A percentile compares a stretch with the other conserved stretches of the same genome.
phyloP scores from a whole-genome alignment of 805 yeast species.

The Wilhelminamyces savonicus region DNA sequence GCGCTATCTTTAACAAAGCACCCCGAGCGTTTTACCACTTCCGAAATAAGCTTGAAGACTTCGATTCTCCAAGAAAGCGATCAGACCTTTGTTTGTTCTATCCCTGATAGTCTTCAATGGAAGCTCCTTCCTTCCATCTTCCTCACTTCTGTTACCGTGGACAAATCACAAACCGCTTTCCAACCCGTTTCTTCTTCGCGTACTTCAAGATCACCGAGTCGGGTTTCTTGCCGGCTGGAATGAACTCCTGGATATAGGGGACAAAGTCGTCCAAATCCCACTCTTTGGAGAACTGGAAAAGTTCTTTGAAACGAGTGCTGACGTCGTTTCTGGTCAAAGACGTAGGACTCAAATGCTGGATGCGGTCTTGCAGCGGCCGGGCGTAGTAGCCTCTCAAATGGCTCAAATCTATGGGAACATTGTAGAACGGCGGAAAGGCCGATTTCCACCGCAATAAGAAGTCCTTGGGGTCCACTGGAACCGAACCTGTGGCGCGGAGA shows the following conservation, averaged over 20 bases:
- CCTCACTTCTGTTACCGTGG: no score
- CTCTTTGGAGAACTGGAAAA: constrained; percentile 22
- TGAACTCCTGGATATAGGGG: constrained; percentile 23
- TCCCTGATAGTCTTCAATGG: no score
- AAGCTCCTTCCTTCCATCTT: no score
- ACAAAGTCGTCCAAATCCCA: constrained; percentile 37
- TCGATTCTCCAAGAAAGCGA: no score
- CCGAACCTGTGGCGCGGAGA: constrained; percentile 20
- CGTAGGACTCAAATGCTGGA: constrained; percentile 48
- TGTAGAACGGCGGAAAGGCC: constrained; percentile 56
- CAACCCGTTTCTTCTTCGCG: constrained; percentile 28
- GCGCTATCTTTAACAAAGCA: no score
- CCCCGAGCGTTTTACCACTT: no score
- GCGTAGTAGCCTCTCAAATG: constrained; percentile 52
- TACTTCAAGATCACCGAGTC: constrained; percentile 33
- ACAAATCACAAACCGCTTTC: constrained; percentile 25
- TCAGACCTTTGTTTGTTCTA: no score
- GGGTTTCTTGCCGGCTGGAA: constrained; percentile 31
- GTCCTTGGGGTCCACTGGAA: constrained; percentile 37
- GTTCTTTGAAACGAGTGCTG: constrained; percentile 19
- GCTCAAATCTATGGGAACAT: constrained; percentile 49
- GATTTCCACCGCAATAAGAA: constrained; percentile 61
- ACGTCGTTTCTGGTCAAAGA: constrained; percentile 10
- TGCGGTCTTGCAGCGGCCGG: constrained; percentile 35
- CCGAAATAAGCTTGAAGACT: no score